Evolutionary conservation across 2,329 filamentous ascomycete species (phyloP).

Genomic region (Stachybotrys echinatus): DNA sequence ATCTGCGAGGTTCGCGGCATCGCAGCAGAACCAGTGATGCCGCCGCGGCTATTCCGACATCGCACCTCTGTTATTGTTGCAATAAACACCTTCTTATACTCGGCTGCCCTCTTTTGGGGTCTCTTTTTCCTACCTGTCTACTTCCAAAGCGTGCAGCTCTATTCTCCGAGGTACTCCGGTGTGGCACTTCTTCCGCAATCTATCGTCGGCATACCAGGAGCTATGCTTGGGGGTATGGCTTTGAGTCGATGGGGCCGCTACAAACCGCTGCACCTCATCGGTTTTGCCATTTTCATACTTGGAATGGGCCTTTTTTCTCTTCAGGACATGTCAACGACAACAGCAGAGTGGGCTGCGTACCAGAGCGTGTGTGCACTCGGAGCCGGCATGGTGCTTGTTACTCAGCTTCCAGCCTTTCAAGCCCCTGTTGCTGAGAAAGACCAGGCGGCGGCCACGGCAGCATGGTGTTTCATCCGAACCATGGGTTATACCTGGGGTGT

Average conservation of each 20-base stretch:
- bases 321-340: background rate
- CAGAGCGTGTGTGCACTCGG: background rate
- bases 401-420: background rate
- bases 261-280: background rate
- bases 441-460: background rate
- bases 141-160: slow-evolving; percentile 3
- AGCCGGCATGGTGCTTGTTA: background rate
- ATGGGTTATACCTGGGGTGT: slow-evolving; percentile 1
- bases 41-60: background rate
- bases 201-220: background rate
- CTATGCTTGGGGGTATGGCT: background rate
- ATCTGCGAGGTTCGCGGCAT: background rate
- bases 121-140: slow-evolving; percentile 7
- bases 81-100: slow-evolving; percentile 4
- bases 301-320: background rate
- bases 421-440: background rate
- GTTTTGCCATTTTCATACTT: background rate
- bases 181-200: slow-evolving; percentile 2
- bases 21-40: background rate
- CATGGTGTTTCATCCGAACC: slow-evolving; percentile 1
- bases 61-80: background rate
- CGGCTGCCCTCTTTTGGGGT: background rate
- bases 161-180: background rate
- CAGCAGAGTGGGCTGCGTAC: background rate
- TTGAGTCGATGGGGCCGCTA: background rate